These are phyloP conservation scores for Trichoderma citrinoviride DNA, from an alignment of 2,329 filamentous ascomycete genomes.

Conservation along the genomic window DNA sequence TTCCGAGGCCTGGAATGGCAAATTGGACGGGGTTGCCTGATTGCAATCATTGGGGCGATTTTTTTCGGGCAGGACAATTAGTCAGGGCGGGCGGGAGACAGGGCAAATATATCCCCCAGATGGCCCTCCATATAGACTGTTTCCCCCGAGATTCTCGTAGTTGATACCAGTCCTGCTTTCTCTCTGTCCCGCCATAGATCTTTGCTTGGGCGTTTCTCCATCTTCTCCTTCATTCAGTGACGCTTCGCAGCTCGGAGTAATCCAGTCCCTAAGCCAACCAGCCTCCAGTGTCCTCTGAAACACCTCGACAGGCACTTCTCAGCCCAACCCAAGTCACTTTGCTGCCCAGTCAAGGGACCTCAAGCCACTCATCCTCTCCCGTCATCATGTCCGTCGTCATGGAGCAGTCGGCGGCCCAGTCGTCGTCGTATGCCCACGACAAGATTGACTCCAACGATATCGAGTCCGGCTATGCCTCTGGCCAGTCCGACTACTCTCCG, in stretches of 20 bases:
- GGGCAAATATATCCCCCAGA: conserved; percentile 7
- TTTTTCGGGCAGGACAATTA: conserved; percentile 17
- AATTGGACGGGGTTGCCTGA: background rate
- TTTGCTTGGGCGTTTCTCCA: background rate
- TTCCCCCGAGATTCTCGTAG: background rate
- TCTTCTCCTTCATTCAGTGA: background rate
- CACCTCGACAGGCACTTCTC: background rate
- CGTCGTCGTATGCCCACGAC: conserved; percentile 39
- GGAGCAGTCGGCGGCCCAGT: conserved; percentile 41
- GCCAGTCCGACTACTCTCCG: conserved; percentile 41
- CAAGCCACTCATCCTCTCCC: background rate
- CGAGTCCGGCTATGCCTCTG: conserved; percentile 85
- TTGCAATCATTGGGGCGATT: conserved; percentile 12
- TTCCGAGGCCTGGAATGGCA: conserved; percentile 3
- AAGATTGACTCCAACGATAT: conserved; percentile 47
- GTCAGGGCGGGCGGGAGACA: conserved; percentile 16
- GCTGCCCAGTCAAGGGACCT: background rate
- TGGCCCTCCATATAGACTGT: conserved; percentile 13
- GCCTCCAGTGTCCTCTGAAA: background rate
- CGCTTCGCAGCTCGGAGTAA: background rate
- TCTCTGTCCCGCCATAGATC: background rate
- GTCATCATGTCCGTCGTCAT: conserved; percentile 36
- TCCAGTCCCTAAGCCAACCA: background rate
- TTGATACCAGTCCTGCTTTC: conserved; percentile 3
- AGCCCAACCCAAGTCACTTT: background rate